Base-by-base conservation (phyloP, 495 filamentous ascomycete genomes). In the Sphaerosporella brunnea region DNA sequence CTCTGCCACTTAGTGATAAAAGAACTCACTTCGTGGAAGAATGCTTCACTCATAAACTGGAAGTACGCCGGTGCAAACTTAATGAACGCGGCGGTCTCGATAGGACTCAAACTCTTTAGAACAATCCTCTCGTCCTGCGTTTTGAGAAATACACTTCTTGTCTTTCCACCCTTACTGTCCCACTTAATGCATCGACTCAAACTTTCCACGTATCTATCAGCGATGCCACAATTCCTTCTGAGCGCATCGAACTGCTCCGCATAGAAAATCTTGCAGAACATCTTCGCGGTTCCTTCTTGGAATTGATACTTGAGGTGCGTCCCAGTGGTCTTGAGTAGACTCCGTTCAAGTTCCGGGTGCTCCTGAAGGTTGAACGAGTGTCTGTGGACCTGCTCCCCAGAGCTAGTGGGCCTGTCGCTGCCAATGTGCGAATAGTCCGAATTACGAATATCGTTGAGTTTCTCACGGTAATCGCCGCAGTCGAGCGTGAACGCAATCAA, bases 111-210 rank as follows among this genome's bases (percentile, higher is more conserved):
- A 0, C 83, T 65, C 65, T 90, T 90, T 50, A 93, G 73, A 38
- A 96, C 84, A 50, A 99, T 80, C 16, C 90, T 78, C 55, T 95
- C 84, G 55, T 99, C 90, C 9, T 93, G 73, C 0, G 92, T 96
- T 64, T 96, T 96, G 49, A 99, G 66, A 57, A 99, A 99, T n/a
- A 99, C 75, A 1, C 85, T 93, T 59, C 93, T 95, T 11, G 87
- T 93, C 64, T 99, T 99, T 44, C 90, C 90, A 37, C 90, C 90
- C 62, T 94, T 95, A 11, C 84, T 93, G 61, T 99, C 90, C 87
- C 87, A 99, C 61, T 96, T 94, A 18, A 88, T 69, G 65, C 92
- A 96, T 13, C 92, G 77, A 23, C 88, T 95, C 18, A 99, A 64
- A 3, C 86, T 93, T 62, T 99, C 90, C 25, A 94, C 79, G 50